Evolutionary conservation across 2,329 filamentous ascomycete species (phyloP).

Genomic region (Sordariomycetes sp.): DNA sequence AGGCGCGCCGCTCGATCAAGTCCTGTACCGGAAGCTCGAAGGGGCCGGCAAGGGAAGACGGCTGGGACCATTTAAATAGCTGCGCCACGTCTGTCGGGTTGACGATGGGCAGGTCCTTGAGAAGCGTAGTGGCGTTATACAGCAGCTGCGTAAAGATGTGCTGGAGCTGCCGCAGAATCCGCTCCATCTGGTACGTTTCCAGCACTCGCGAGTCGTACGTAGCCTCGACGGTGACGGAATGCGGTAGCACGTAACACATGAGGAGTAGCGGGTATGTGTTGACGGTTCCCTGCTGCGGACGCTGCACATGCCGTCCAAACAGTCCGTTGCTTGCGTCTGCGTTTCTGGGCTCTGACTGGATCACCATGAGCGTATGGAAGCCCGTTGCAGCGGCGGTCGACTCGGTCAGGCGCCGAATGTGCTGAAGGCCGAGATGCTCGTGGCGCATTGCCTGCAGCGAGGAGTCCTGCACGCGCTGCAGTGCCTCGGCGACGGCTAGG

Average conservation of each 20-base stretch:
- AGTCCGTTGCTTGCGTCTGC: not conserved
- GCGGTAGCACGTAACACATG: no score
- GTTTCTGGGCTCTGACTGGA: slow-evolving; percentile 4
- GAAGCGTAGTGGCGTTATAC: no score
- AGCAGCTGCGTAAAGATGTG: no score
- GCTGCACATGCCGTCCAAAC: not conserved
- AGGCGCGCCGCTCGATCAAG: slow-evolving; percentile 29
- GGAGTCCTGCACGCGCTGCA: slow-evolving; percentile 20
- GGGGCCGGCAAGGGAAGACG: no score
- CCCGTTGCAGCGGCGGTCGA: slow-evolving; percentile 5
- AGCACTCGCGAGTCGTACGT: not conserved
- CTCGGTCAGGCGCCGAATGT: slow-evolving; percentile 8
- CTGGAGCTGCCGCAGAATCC: not conserved
- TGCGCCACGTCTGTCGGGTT: not conserved
- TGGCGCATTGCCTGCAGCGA: slow-evolving; percentile 6
- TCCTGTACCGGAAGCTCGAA: no score
- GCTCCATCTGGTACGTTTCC: no score
- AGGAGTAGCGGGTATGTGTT: no score
- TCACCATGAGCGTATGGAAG: slow-evolving; percentile 9
- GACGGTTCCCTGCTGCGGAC: no score
- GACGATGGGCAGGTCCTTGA: no score
- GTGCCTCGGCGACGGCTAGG: slow-evolving; percentile 23
- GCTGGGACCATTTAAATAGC: not conserved
- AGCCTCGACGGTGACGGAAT: not conserved
- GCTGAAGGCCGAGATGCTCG: slow-evolving; percentile 11